These are phyloP conservation scores for Phytophthora colocasiae DNA, from an alignment of 352 stramenopile genomes.

Conservation along the genomic window DNA sequence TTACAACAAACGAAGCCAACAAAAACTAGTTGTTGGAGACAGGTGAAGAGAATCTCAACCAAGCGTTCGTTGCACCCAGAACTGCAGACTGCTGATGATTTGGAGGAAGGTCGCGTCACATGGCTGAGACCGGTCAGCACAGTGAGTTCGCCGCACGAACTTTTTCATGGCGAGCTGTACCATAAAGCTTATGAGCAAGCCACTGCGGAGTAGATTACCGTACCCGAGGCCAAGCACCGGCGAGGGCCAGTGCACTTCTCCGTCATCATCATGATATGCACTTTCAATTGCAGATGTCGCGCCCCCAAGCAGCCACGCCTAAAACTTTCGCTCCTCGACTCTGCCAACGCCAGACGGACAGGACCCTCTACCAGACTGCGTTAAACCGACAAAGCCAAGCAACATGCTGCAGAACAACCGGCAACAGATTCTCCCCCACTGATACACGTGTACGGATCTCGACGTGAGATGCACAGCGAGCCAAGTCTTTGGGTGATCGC, in stretches of 20 bases:
- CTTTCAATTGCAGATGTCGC: neutral
- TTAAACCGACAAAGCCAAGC: neutral
- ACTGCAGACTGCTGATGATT: no score
- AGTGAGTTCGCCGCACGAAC: no score
- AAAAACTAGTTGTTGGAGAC: no score
- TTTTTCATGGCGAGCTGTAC: no score
- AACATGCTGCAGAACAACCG: neutral
- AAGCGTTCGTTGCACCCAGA: no score
- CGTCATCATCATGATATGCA: constrained; percentile 2
- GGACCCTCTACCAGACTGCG: neutral
- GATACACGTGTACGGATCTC: constrained; percentile 2
- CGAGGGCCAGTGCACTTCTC: neutral
- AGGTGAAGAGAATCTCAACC: no score
- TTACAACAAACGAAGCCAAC: no score
- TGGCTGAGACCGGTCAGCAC: no score
- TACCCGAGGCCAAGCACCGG: neutral
- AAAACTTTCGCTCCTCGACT: neutral
- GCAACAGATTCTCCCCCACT: neutral
- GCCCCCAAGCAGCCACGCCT: neutral
- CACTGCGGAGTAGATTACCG: neutral
- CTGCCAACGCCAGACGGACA: neutral
- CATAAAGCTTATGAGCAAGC: neutral
- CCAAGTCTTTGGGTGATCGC: constrained; percentile 2
- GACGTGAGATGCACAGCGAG: neutral
- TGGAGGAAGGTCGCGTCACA: no score